Conservation (phyloP, 1,284 basidiomycete genomes). For the Puccinia brachypodii region DNA sequence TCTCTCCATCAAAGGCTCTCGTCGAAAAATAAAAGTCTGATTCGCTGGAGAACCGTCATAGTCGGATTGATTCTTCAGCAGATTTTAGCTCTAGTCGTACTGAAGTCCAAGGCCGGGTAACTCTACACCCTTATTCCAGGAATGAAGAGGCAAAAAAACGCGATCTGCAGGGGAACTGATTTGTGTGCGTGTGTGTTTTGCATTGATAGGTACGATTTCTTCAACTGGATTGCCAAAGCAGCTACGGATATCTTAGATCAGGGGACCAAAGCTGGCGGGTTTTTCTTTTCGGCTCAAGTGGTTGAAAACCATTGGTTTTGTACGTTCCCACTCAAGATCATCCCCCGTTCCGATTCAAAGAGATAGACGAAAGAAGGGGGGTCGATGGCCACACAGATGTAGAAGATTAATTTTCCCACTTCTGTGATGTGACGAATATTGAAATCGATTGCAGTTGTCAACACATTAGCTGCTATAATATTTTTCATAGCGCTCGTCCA, state of each 20-base stretch:
- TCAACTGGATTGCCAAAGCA: constrained; percentile 59
- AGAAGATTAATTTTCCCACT: background rate
- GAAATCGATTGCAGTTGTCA: constrained; percentile 59
- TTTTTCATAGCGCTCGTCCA: constrained; percentile 85
- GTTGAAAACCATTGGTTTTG: constrained; percentile 50
- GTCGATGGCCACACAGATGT: background rate
- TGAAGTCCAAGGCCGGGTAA: constrained; percentile 69
- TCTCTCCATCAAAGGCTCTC: constrained; percentile 10
- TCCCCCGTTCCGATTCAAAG: constrained; percentile 41
- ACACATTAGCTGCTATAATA: constrained; percentile 69
- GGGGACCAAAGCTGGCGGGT: constrained; percentile 67
- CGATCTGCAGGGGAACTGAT: background rate
- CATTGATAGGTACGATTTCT: constrained; percentile 66
- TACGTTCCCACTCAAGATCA: constrained; percentile 23
- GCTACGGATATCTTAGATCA: constrained; percentile 57
- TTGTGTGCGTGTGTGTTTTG: background rate
- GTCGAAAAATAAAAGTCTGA: constrained; percentile 25
- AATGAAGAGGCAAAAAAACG: background rate
- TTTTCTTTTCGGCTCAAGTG: constrained; percentile 69
- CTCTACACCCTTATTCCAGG: background rate
- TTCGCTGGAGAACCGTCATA: constrained; percentile 62
- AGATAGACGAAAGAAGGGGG: background rate
- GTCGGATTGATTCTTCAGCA: constrained; percentile 82
- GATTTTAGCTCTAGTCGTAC: constrained; percentile 77
- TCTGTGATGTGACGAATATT: background rate